phyloP scores from a whole-genome alignment of 257 asterid genomes.

The Solanum medicagineum region DNA sequence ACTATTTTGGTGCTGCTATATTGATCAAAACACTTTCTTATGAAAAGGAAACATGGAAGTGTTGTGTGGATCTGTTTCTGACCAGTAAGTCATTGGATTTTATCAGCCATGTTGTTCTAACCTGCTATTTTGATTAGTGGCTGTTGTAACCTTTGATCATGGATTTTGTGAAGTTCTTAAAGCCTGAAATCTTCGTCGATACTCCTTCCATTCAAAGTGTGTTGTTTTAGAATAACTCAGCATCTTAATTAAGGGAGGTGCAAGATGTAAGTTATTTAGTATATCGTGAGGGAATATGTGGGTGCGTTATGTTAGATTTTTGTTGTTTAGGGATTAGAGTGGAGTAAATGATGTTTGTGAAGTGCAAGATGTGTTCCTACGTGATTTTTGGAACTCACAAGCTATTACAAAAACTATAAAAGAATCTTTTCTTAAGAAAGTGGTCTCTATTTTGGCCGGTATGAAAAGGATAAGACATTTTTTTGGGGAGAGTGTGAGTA shows the following conservation, averaged over 20 bases:
- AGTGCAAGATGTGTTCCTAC: not conserved
- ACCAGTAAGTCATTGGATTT: not conserved
- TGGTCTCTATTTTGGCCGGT: not conserved
- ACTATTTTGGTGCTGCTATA: not conserved
- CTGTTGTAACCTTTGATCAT: not conserved
- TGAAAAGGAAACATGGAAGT: not conserved
- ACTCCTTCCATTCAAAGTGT: not conserved
- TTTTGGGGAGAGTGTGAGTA: not conserved
- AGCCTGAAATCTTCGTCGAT: not conserved
- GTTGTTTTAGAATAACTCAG: not conserved
- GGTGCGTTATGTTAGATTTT: not conserved
- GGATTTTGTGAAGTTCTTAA: not conserved
- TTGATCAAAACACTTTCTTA: not conserved
- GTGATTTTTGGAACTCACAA: not conserved
- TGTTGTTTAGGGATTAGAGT: not conserved
- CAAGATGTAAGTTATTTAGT: not conserved
- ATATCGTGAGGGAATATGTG: not conserved
- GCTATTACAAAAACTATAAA: not conserved
- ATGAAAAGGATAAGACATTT: not conserved
- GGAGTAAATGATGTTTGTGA: not conserved
- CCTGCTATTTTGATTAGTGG: not conserved
- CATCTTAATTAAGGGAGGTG: not conserved
- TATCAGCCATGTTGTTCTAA: not conserved
- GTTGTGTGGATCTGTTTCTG: not conserved
- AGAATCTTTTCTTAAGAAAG: not conserved